These are phyloP conservation scores for Petunia secreta DNA, from an alignment of 257 asterid species.

Conservation along the genomic window DNA sequence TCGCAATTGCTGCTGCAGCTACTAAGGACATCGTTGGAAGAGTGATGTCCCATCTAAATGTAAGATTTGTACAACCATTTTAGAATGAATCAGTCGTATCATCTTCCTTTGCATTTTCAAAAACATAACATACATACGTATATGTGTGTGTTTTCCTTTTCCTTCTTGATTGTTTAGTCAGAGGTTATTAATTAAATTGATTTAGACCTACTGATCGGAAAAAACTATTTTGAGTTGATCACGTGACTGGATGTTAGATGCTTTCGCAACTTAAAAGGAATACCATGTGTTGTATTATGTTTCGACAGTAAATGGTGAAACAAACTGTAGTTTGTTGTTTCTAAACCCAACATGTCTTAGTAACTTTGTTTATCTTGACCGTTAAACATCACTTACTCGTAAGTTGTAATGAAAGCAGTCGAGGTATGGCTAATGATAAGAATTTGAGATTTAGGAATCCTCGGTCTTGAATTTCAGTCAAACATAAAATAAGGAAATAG, in stretches of 20 bases:
- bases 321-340: not conserved
- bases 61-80: constrained; percentile 34
- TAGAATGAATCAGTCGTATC: not conserved
- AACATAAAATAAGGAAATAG: not conserved
- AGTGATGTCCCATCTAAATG: constrained; percentile 81
- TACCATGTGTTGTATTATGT: not conserved
- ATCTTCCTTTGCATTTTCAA: not conserved
- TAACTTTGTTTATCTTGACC: not conserved
- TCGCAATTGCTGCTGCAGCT: constrained; percentile 95
- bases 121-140: not conserved
- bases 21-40: constrained; percentile 82
- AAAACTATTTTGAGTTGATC: not conserved
- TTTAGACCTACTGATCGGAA: too few relatives aligned
- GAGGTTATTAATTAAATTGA: not conserved
- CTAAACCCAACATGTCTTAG: not conserved
- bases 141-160: not conserved
- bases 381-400: constrained; percentile 16
- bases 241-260: not conserved
- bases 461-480: not conserved
- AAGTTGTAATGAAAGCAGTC: not conserved
- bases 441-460: not conserved
- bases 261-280: not conserved
- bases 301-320: not conserved
- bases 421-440: not conserved
- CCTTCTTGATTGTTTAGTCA: not conserved